phyloP scores from a whole-genome alignment of 2,329 filamentous ascomycete genomes.

The Colletotrichum tofieldiae region DNA sequence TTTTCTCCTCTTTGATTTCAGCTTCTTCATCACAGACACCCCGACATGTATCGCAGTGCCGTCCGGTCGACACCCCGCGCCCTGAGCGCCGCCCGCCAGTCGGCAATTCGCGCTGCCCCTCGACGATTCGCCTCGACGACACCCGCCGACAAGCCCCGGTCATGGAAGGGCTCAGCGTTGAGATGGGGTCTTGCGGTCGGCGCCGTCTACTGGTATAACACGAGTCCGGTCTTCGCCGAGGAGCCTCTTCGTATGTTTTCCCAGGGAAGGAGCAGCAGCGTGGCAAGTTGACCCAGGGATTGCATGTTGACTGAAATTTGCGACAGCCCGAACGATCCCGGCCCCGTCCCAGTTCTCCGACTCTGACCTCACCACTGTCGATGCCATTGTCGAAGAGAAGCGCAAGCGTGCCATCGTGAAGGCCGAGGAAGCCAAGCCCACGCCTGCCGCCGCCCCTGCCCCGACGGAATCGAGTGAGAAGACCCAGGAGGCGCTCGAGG shows the following conservation, averaged over 20 bases:
- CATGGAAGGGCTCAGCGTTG: slow-evolving; percentile 83
- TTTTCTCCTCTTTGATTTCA: slow-evolving; percentile 13
- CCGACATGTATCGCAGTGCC: slow-evolving; percentile 67
- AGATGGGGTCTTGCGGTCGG: slow-evolving; percentile 84
- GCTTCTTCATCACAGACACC: not conserved
- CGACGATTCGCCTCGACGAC: slow-evolving; percentile 70
- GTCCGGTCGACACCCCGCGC: slow-evolving; percentile 65
- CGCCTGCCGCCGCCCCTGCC: slow-evolving; percentile 43
- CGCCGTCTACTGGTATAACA: slow-evolving; percentile 95
- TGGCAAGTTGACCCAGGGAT: slow-evolving; percentile 37
- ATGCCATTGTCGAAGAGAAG: slow-evolving; percentile 77
- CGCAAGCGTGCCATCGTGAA: slow-evolving; percentile 62
- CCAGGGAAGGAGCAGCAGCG: not conserved
- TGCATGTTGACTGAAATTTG: slow-evolving; percentile 4
- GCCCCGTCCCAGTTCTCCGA: slow-evolving; percentile 70
- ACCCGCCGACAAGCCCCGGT: slow-evolving; percentile 77
- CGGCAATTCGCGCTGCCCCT: slow-evolving; percentile 56
- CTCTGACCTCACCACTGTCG: slow-evolving; percentile 74
- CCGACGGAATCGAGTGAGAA: slow-evolving; percentile 44
- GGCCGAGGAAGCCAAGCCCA: slow-evolving; percentile 47
- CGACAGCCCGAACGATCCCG: slow-evolving; percentile 53
- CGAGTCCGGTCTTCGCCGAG: slow-evolving; percentile 88
- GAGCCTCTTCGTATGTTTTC: slow-evolving; percentile 78
- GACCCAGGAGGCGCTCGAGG: slow-evolving; percentile 43
- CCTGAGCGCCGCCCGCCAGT: slow-evolving; percentile 59